These are phyloP conservation scores for Hemileia vastatrix DNA, from an alignment of 1,284 basidiomycete genomes.

Conservation along the genomic window DNA sequence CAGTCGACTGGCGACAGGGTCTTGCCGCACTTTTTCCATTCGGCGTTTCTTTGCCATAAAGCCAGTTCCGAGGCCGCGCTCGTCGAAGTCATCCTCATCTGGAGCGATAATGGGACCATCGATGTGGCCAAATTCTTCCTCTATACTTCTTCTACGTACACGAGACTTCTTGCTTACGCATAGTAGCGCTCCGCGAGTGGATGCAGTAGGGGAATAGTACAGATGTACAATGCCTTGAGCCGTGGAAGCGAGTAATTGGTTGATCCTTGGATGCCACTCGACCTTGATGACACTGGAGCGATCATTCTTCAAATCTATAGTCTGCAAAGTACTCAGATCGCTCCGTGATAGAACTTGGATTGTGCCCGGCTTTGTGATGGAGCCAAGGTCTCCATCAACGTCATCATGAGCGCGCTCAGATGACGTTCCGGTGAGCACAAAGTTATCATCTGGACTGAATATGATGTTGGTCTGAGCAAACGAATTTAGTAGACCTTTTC, in stretches of 20 bases:
- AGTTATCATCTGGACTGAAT: slow-evolving; percentile 82
- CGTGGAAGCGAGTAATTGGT: slow-evolving; percentile 78
- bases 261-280: slow-evolving; percentile 87
- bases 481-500: slow-evolving; percentile 57
- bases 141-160: too few relatives aligned
- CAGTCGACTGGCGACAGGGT: too few relatives aligned
- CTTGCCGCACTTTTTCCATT: too few relatives aligned
- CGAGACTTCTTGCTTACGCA: slow-evolving; percentile 54
- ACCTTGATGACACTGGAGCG: slow-evolving; percentile 79
- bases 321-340: too few relatives aligned
- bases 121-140: slow-evolving; percentile 72
- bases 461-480: slow-evolving; percentile 84
- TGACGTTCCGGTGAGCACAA: slow-evolving; percentile 63
- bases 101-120: too few relatives aligned
- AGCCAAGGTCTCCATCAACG: too few relatives aligned
- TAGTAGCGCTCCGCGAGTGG: slow-evolving; percentile 80
- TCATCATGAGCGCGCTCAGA: too few relatives aligned
- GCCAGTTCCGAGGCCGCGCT: too few relatives aligned
- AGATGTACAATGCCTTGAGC: slow-evolving; percentile 77
- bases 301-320: too few relatives aligned
- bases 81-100: slow-evolving; percentile 77
- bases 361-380: too few relatives aligned
- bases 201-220: slow-evolving; percentile 78
- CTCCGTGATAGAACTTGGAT: too few relatives aligned
- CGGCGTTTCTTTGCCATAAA: too few relatives aligned